Evolutionary conservation across 2,329 filamentous ascomycete species (phyloP).

Genomic region (Fusarium succisae): DNA sequence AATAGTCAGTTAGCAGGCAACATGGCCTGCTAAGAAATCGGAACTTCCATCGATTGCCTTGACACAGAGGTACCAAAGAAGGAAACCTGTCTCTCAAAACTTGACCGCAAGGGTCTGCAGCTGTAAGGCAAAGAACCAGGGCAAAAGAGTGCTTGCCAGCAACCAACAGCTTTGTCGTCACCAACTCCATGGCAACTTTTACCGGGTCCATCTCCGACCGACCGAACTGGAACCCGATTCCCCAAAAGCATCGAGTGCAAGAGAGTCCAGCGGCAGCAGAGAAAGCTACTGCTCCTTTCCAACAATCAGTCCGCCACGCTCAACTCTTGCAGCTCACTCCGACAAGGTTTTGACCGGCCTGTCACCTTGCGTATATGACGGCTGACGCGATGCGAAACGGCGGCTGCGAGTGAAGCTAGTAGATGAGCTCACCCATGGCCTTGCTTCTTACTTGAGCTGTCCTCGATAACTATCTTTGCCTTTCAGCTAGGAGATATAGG

Average conservation of each 20-base stretch:
- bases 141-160: neutral
- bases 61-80: neutral
- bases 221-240: neutral
- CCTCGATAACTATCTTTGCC: neutral
- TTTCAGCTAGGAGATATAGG: neutral
- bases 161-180: neutral
- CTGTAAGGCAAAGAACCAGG: neutral
- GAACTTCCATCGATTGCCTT: neutral
- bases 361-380: accelerated
- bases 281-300: neutral
- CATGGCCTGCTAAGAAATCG: neutral
- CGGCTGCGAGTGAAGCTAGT: neutral
- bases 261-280: neutral
- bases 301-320: neutral
- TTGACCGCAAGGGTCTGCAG: neutral
- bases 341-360: neutral
- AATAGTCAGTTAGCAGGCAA: accelerated
- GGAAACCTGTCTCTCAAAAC: neutral
- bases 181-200: neutral
- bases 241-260: neutral
- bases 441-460: neutral
- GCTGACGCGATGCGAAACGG: neutral
- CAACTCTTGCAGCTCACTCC: neutral
- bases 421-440: neutral
- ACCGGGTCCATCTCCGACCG: accelerated